Conservation (phyloP, 352 stramenopile species). For the Globisporangium emineosum region DNA sequence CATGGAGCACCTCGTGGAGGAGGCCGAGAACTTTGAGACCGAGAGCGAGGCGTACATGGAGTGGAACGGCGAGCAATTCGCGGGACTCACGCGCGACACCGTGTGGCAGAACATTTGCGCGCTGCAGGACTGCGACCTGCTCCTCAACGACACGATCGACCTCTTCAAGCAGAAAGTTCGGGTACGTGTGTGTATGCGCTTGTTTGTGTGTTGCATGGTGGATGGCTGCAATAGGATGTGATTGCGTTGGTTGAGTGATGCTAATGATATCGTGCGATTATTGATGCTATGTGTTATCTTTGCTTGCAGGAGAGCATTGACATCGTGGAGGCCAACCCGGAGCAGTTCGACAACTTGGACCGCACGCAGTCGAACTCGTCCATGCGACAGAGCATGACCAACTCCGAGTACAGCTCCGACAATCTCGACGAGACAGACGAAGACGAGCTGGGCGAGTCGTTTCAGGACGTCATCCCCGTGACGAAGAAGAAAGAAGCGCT, state of each 20-base stretch:
- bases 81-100: constrained; percentile 38
- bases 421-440: constrained; percentile 45
- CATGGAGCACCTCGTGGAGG: constrained; percentile 55
- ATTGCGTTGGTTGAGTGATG: background rate
- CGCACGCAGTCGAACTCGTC: constrained; percentile 41
- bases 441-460: constrained; percentile 38
- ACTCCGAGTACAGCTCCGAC: constrained; percentile 54
- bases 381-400: constrained; percentile 24
- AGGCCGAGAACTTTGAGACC: constrained; percentile 54
- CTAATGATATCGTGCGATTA: background rate
- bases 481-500: constrained; percentile 69
- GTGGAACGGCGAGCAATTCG: constrained; percentile 36
- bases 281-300: background rate
- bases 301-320: constrained; percentile 39
- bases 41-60: constrained; percentile 37
- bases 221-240: background rate
- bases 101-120: constrained; percentile 66
- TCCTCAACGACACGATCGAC: constrained; percentile 34
- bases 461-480: constrained; percentile 77
- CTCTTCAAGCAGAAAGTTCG: constrained; percentile 62
- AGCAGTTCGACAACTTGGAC: constrained; percentile 34
- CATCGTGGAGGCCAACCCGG: constrained; percentile 40
- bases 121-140: constrained; percentile 48
- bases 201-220: background rate
- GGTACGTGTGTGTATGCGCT: constrained; percentile 13